A percentile compares a stretch with the other conserved stretches of the same genome.
These are phyloP conservation scores for Fusarium brevicatenulatum DNA, from an alignment of 2,329 filamentous ascomycete genomes.

Conservation along the genomic window DNA sequence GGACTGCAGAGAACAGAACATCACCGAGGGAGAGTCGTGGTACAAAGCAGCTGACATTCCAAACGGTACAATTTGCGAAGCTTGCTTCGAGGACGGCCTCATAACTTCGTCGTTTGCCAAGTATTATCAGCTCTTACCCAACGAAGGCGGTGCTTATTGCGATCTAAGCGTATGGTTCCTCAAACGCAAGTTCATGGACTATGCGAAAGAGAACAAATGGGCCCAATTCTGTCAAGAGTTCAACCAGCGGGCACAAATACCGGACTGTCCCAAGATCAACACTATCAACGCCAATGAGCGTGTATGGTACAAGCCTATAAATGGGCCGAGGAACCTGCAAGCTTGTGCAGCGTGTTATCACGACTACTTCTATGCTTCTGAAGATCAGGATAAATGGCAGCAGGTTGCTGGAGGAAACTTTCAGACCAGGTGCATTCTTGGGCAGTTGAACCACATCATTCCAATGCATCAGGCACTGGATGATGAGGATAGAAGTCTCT, in stretches of 20 bases:
- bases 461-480: slow-evolving; percentile 46
- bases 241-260: slow-evolving; percentile 40
- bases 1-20: slow-evolving; percentile 27
- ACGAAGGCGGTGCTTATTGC: slow-evolving; percentile 38
- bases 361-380: slow-evolving; percentile 49
- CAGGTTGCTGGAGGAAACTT: slow-evolving; percentile 36
- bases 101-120: slow-evolving; percentile 42
- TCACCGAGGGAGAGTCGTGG: slow-evolving; percentile 43
- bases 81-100: slow-evolving; percentile 53
- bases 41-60: slow-evolving; percentile 49
- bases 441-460: slow-evolving; percentile 45
- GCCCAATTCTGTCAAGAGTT: slow-evolving; percentile 47
- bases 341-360: slow-evolving; percentile 52
- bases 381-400: slow-evolving; percentile 41
- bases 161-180: slow-evolving; percentile 48
- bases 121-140: slow-evolving; percentile 41
- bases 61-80: slow-evolving; percentile 49
- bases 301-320: slow-evolving; percentile 49
- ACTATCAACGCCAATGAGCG: slow-evolving; percentile 35
- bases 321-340: slow-evolving; percentile 40
- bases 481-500: slow-evolving; percentile 45
- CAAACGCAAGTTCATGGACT: slow-evolving; percentile 43
- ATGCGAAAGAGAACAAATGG: slow-evolving; percentile 46
- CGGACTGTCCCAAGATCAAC: slow-evolving; percentile 42
- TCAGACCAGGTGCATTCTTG: slow-evolving; percentile 45